phyloP scores from a whole-genome alignment of 805 yeast genomes.

The Yarrowia sp. region DNA sequence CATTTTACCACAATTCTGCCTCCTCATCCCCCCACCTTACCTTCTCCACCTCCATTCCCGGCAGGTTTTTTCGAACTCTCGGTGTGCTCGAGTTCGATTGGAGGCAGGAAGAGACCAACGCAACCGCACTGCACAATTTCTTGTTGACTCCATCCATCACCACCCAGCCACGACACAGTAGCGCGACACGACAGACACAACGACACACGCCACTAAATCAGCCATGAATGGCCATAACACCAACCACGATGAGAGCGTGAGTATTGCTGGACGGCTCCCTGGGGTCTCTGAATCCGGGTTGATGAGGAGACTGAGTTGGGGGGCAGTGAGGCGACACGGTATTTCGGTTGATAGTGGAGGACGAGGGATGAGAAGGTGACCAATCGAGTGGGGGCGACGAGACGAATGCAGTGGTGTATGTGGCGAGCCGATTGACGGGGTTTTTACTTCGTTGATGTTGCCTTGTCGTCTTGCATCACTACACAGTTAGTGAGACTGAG shows the following conservation, averaged over 20 bases:
- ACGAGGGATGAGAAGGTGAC: background rate
- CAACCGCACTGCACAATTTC: slow-evolving; percentile 30
- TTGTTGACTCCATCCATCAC: slow-evolving; percentile 25
- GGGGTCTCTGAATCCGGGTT: background rate
- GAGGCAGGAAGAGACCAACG: slow-evolving; percentile 39
- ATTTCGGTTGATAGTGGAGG: background rate
- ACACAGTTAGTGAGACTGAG: no score
- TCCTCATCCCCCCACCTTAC: background rate
- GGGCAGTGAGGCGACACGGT: background rate
- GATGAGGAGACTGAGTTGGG: slow-evolving; percentile 9
- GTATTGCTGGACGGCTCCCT: background rate
- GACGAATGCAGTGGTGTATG: background rate
- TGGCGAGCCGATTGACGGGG: background rate
- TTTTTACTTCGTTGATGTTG: background rate
- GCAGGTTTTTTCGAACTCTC: slow-evolving; percentile 24
- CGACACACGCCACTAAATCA: background rate
- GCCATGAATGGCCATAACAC: slow-evolving; percentile 26
- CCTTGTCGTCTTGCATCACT: no score
- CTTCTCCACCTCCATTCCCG: background rate
- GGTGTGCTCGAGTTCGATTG: slow-evolving; percentile 16
- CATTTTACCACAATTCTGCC: background rate
- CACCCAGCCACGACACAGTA: slow-evolving; percentile 2
- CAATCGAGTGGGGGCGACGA: background rate
- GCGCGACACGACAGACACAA: slow-evolving; percentile 5
- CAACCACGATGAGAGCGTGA: slow-evolving; percentile 29